Percentiles rank a stretch among this genome's conserved stretches.
These are phyloP conservation scores for Byssothecium circinans DNA, from an alignment of 2,329 filamentous ascomycete species.

Conservation along the genomic window DNA sequence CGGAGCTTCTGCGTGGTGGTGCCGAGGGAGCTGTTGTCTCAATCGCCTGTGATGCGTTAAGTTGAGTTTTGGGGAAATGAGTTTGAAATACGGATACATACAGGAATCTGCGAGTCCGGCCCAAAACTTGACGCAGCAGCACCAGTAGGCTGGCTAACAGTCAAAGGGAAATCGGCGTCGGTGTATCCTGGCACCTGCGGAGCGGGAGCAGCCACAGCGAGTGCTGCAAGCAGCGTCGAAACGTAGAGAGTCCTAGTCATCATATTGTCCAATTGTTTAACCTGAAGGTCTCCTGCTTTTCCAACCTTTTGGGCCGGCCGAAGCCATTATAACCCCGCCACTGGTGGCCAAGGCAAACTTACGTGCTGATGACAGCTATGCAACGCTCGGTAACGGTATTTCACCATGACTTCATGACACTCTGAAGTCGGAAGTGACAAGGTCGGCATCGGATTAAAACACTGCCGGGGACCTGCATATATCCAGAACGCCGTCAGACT, in stretches of 20 bases:
- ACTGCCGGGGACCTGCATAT: conserved; percentile 6
- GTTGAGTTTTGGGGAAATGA: too few relatives aligned
- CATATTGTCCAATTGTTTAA: conserved; percentile 34
- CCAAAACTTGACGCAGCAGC: conserved; percentile 48
- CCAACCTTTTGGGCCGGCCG: too few relatives aligned
- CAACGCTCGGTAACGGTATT: conserved; percentile 8
- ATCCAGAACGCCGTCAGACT: neutral
- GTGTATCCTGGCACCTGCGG: conserved; percentile 51
- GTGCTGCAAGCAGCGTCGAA: conserved; percentile 39
- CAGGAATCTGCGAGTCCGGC: conserved; percentile 47
- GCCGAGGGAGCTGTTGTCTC: conserved; percentile 38
- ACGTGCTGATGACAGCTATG: conserved; percentile 27
- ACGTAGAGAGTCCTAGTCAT: conserved; percentile 38
- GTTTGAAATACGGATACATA: conserved; percentile 26
- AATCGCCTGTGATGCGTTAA: conserved; percentile 8
- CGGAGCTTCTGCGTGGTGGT: conserved; percentile 51
- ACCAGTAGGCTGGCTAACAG: conserved; percentile 32
- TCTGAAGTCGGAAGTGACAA: conserved; percentile 26
- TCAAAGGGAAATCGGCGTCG: conserved; percentile 49
- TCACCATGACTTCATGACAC: conserved; percentile 42
- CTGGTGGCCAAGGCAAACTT: conserved; percentile 1
- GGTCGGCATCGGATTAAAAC: neutral
- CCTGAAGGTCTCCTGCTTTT: neutral
- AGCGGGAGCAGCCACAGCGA: conserved; percentile 42
- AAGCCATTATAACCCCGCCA: conserved; percentile 10